Evolutionary conservation across 2,329 filamentous ascomycete species (phyloP), one percentile per base, ranked within the genome.

Genomic region (Thielaviopsis populi): DNA sequence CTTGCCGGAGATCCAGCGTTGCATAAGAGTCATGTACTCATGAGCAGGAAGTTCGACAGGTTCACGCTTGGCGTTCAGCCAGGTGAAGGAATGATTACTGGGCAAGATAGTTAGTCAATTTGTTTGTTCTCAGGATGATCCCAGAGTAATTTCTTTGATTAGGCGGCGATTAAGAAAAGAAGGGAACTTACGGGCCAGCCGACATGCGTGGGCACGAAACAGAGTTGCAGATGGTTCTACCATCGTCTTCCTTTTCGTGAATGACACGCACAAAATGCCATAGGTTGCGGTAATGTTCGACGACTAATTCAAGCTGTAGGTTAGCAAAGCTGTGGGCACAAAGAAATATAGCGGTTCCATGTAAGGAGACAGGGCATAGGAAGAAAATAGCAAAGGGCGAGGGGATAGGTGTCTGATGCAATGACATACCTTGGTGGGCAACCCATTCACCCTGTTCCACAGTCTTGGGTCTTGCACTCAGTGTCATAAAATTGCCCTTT

Each of bases 1-100:
- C 77, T 97, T 97, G 75, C 91, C 90, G 37, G 89, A 88, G 72
- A 97, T 95, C 91, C 92, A 97, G 71, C 92, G 89, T 76, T 96
- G 91, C 73, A 97, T 95, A 30, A 96, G 84, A 69, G 89, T 90
- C 76, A 96, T 94, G 76, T 97, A 97, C 74, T 95, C 91, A 67
- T 86, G 86, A 6, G 92, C 92, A 2, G 92, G 91, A 50, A 97
- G 87, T 75, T 95, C 92, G 68, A 95, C 91, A 11, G 92, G 91
- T 72, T 90, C 86, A 69, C 87, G 85, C 70, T 89, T 86, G 68
- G 86, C 86, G 75, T 96, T 95, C 63, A 97, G 83, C 92, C 92
- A 97, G 59, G 91, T 96, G 74, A 96, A 97, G 30, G 90, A 95
- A 74, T 95, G 87, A 70, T 94, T 95, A n/a, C 82, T 85, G 56